These are phyloP conservation scores for Fusarium odoratissimum DNA, from an alignment of 2,329 filamentous ascomycete species.

Conservation along the genomic window DNA sequence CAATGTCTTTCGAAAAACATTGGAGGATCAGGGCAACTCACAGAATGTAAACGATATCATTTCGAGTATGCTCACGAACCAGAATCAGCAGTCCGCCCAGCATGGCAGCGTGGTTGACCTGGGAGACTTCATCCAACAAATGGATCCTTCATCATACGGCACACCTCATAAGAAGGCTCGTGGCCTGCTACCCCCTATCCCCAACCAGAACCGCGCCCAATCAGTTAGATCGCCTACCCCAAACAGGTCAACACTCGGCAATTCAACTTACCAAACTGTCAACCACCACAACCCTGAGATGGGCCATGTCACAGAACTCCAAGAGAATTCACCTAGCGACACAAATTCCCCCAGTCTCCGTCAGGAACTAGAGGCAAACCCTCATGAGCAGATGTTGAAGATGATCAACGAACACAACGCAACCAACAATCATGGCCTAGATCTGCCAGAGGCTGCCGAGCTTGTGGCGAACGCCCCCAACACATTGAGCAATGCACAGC, in stretches of 20 bases:
- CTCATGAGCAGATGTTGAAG: constrained; percentile 72
- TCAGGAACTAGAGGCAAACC: constrained; percentile 67
- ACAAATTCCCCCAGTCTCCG: constrained; percentile 62
- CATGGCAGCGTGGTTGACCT: constrained; percentile 71
- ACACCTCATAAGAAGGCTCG: constrained; percentile 63
- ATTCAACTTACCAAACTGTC: constrained; percentile 41
- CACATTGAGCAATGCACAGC: constrained; percentile 67
- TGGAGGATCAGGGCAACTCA: constrained; percentile 82
- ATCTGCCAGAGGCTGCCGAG: constrained; percentile 63
- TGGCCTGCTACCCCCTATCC: constrained; percentile 66
- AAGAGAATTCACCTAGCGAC: constrained; percentile 63
- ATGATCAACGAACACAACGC: constrained; percentile 74
- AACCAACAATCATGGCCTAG: constrained; percentile 59
- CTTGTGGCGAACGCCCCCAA: constrained; percentile 66
- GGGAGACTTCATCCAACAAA: constrained; percentile 66
- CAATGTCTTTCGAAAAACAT: constrained; percentile 93
- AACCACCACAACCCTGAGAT: constrained; percentile 56
- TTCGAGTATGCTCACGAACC: constrained; percentile 75
- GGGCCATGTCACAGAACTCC: constrained; percentile 70
- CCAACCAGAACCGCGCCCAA: constrained; percentile 50
- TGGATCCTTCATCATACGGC: constrained; percentile 53
- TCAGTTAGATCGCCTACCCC: constrained; percentile 41
- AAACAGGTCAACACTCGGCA: constrained; percentile 23
- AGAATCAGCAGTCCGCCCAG: constrained; percentile 58
- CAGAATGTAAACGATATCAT: constrained; percentile 89